Percentiles rank a stretch among this genome's conserved stretches.
Evolutionary conservation across 345 rosid genomes (phyloP).

Genomic region (Melaleuca alternifolia): DNA sequence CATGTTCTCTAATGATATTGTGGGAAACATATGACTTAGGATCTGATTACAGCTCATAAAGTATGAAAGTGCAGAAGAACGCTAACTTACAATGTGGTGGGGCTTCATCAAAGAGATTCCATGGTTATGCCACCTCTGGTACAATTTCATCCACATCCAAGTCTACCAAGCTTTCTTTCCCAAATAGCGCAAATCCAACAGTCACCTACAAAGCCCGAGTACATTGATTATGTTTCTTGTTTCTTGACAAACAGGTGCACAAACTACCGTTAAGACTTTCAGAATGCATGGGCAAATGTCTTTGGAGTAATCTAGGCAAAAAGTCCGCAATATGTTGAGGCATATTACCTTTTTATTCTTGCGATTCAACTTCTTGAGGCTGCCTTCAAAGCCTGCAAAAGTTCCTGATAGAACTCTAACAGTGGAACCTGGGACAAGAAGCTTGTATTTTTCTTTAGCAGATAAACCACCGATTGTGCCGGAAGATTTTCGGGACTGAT

Average conservation of each 20-base stretch:
- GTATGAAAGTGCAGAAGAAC: neutral
- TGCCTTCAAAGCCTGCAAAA: constrained; percentile 69
- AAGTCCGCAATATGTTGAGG: neutral
- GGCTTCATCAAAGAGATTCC: neutral
- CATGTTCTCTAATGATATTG: neutral
- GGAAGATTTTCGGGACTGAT: constrained; percentile 18
- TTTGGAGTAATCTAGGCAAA: neutral
- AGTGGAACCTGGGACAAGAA: constrained; percentile 45
- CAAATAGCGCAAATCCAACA: constrained; percentile 66
- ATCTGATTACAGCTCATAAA: neutral
- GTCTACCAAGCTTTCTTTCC: constrained; percentile 81
- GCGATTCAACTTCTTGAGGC: constrained; percentile 58
- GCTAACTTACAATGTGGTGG: neutral
- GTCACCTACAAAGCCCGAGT: constrained; percentile 51
- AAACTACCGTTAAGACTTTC: neutral
- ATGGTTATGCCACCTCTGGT: constrained; percentile 11
- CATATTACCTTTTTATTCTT: constrained; percentile 59
- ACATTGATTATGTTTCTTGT: neutral
- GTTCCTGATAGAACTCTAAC: constrained; percentile 70
- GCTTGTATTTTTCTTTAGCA: constrained; percentile 21
- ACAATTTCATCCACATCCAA: constrained; percentile 66
- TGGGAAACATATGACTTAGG: neutral
- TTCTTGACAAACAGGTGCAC: neutral
- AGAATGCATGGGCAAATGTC: neutral
- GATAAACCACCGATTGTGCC: constrained; percentile 8